phyloP scores from a whole-genome alignment of 2,329 filamentous ascomycete species.

The Cordyceps cicadae region DNA sequence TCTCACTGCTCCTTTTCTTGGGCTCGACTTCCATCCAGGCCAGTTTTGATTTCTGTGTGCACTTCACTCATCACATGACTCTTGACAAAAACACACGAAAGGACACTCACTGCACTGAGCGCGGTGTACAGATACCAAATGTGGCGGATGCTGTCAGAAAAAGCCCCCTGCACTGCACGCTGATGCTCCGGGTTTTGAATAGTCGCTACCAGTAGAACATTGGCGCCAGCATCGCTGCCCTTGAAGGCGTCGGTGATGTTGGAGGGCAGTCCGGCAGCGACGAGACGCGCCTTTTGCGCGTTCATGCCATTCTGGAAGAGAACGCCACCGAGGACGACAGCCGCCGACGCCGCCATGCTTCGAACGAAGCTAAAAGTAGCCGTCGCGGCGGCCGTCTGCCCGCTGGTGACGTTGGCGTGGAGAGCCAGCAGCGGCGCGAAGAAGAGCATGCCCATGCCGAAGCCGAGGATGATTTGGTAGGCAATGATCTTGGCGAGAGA shows the following conservation, averaged over 20 bases:
- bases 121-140: conserved; percentile 12
- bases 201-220: conserved; percentile 5
- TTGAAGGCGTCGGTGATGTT: conserved; percentile 5
- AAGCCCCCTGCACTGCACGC: conserved; percentile 6
- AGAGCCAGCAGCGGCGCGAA: conserved; percentile 55
- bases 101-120: conserved; percentile 2
- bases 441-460: conserved; percentile 55
- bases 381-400: conserved; percentile 55
- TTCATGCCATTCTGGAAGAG: conserved; percentile 32
- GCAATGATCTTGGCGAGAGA: conserved; percentile 40
- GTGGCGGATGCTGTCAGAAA: conserved; percentile 5
- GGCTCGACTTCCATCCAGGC: conserved; percentile 1
- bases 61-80: conserved; percentile 10
- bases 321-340: conserved; percentile 23
- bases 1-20: neutral
- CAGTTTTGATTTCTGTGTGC: conserved; percentile 10
- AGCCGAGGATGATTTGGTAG: conserved; percentile 51
- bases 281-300: conserved; percentile 17
- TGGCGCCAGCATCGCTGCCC: conserved; percentile 8
- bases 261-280: neutral
- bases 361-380: conserved; percentile 40
- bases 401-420: conserved; percentile 50
- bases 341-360: too few species aligned
- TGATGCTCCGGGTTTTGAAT: conserved; percentile 5
- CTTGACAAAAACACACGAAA: conserved; percentile 10